Percentiles rank a stretch among this genome's conserved stretches.
These are phyloP conservation scores for Zymoseptoria brevis DNA, from an alignment of 2,329 filamentous ascomycete species.

Conservation along the genomic window DNA sequence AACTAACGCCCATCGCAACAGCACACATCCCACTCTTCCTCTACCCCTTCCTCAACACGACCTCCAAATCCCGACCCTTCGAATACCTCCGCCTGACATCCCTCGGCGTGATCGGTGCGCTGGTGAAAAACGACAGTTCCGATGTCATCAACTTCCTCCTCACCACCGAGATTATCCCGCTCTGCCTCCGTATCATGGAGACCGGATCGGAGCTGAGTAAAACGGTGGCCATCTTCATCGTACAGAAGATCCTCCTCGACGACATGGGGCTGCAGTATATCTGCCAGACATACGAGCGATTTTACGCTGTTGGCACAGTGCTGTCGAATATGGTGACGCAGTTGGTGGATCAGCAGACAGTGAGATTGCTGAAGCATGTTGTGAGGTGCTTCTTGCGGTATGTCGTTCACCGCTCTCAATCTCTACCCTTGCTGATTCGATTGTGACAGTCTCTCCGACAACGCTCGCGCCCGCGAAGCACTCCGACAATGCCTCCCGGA, in stretches of 20 bases:
- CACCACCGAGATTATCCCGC: conserved; percentile 95
- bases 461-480: conserved; percentile 88
- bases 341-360: conserved; percentile 94
- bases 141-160: conserved; percentile 99
- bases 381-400: conserved; percentile 94
- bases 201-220: conserved; percentile 97
- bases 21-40: conserved; percentile 96
- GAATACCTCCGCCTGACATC: conserved; percentile 95
- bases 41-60: conserved; percentile 97
- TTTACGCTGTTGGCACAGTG: conserved; percentile 95
- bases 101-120: conserved; percentile 87
- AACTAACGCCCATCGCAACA: conserved; percentile 33
- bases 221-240: conserved; percentile 98
- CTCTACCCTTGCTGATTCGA: conserved; percentile 3
- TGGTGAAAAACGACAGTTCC: conserved; percentile 97
- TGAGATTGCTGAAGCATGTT: conserved; percentile 90
- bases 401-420: conserved; percentile 25
- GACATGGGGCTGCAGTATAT: conserved; percentile 97
- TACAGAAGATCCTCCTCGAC: conserved; percentile 96
- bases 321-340: conserved; percentile 98
- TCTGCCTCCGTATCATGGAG: conserved; percentile 98
- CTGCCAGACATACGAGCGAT: conserved; percentile 95
- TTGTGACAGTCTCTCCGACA: conserved; percentile 71
- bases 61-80: conserved; percentile 93
- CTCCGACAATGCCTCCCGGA: conserved; percentile 93